These are phyloP conservation scores for Aspergillus panamensis DNA, from an alignment of 495 filamentous ascomycete species.

Conservation along the genomic window DNA sequence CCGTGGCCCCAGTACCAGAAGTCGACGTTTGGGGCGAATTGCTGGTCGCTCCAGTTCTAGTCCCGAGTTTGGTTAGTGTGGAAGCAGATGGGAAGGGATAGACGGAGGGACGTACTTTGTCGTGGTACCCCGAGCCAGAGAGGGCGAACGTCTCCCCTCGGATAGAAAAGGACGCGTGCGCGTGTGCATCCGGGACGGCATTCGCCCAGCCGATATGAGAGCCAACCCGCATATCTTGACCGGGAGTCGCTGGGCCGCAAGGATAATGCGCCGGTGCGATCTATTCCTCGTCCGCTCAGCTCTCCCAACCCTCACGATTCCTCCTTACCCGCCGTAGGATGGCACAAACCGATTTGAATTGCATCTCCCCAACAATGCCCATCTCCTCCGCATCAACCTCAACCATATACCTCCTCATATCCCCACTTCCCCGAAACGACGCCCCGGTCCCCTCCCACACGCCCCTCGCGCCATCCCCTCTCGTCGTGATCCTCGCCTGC, in stretches of 20 bases:
- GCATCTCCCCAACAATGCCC: background rate
- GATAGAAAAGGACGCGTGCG: background rate
- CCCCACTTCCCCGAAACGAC: background rate
- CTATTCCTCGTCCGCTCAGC: background rate
- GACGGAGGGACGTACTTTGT: background rate
- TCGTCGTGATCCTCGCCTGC: background rate
- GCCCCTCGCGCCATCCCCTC: background rate
- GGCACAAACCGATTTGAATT: too few species aligned
- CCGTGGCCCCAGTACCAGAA: conserved; percentile 9
- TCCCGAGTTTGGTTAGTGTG: background rate
- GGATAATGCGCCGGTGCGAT: background rate
- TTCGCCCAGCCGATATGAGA: conserved; percentile 2
- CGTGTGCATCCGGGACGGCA: background rate
- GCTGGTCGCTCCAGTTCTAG: conserved; percentile 4
- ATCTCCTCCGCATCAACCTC: background rate
- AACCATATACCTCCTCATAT: background rate
- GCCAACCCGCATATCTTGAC: background rate
- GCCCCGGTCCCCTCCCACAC: background rate
- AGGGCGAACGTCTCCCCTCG: background rate
- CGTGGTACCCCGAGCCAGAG: background rate
- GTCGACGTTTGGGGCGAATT: background rate
- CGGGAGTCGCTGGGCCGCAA: background rate
- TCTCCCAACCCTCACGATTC: too few species aligned
- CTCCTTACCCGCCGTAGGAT: too few species aligned
- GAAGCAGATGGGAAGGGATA: background rate